These are phyloP conservation scores for Moelleriella libera DNA, from an alignment of 2,329 filamentous ascomycete species.

Conservation along the genomic window DNA sequence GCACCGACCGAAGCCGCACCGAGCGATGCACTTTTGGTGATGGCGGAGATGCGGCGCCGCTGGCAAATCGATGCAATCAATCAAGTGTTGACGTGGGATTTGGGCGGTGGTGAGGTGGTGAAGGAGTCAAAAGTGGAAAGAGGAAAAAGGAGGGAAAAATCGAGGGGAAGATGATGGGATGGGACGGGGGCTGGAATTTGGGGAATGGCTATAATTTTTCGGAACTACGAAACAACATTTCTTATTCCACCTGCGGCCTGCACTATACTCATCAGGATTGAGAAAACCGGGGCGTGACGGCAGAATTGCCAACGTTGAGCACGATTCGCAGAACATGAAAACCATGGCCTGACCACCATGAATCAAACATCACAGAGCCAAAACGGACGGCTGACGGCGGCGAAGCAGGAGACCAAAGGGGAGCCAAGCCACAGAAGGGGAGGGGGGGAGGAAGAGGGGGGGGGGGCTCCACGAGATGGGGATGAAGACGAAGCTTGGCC, in stretches of 20 bases:
- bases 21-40: conserved; percentile 21
- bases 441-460: not conserved
- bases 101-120: conserved; percentile 19
- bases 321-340: not conserved
- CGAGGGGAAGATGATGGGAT: conserved; percentile 8
- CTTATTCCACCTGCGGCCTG: conserved; percentile 4
- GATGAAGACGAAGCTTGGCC: not conserved
- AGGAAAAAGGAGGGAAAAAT: conserved; percentile 9
- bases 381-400: not conserved
- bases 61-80: conserved; percentile 25
- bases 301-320: not conserved
- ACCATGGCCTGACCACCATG: conserved; percentile 1
- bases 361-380: conserved; percentile 1
- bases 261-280: conserved; percentile 5
- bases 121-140: conserved; percentile 13
- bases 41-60: conserved; percentile 17
- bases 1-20: conserved; percentile 16
- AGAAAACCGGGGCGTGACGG: conserved; percentile 8
- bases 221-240: conserved; percentile 6
- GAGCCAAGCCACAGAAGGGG: too few relatives aligned
- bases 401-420: too few relatives aligned
- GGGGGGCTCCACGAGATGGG: not conserved
- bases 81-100: conserved; percentile 11
- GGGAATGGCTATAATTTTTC: conserved; percentile 13
- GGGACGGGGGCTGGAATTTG: conserved; percentile 7